Evolutionary conservation across 257 asterid genomes (phyloP), one percentile per base, ranked within the genome.

Genomic region (Nicotiana tomentosiformis): DNA sequence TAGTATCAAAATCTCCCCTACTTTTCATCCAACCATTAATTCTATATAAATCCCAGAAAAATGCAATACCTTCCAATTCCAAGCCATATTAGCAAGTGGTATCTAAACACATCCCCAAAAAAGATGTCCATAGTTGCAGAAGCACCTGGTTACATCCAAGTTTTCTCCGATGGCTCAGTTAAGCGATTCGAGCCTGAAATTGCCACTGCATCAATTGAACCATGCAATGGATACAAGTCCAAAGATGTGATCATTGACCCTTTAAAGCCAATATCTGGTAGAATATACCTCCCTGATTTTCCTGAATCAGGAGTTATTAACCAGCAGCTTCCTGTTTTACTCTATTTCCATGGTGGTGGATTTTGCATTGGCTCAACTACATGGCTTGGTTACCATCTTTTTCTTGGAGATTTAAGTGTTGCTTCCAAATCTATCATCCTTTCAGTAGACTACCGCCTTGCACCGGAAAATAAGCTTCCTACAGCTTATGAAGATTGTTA

Each of bases 291-390:
- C 66, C 98, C 98, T 17, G 84, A 74, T 30, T 53, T 51, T 29
- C 58, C 88, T 3, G 57, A 82, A 53, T 81, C 86, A 20, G 35
- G 55, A 12, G 39, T 26, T 58, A 39, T 26, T 53, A 39, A 55
- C 17, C 51, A 43, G 60, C 66, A 20, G 2, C 88, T 92, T 62
- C 95, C 98, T 0, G 77, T 91, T 69, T 26, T 95, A 66, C 89
- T 91, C 61, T 92, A 95, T 66, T 95, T 95, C 90, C 99, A 95
- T 67, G 99, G 99, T 4, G 98, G 97, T 16, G 98, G 97, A 10
- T 95, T 95, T 77, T 91, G 97, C 87, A 90, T 92, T 46, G 95
- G 97, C 85, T 89, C 98, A 58, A 93, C 98, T 35, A 85, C 95
- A 7, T 92, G 98, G 98, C 84, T 82, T 14, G 93, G 94, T 35